Percentiles rank a stretch among this genome's conserved stretches.
Conservation (phyloP, 75 land plant species). For the Chamaecyparis obtusa region DNA sequence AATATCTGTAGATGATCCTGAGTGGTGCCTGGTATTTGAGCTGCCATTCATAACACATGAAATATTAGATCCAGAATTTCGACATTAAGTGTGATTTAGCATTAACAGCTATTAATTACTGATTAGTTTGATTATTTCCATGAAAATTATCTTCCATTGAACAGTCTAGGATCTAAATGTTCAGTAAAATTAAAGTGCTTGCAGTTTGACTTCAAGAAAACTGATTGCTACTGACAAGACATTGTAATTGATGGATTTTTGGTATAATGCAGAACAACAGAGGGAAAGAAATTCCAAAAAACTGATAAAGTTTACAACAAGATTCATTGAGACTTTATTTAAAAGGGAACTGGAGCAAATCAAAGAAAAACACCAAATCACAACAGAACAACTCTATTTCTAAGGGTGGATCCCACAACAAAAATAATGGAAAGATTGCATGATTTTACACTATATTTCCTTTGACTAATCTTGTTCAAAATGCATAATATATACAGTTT, state of each 20-base stretch:
- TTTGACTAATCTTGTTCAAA: neutral
- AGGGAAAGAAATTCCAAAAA: neutral
- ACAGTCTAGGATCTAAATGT: neutral
- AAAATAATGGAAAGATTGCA: neutral
- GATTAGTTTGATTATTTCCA: neutral
- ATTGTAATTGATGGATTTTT: neutral
- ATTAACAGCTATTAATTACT: neutral
- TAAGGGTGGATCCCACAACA: neutral
- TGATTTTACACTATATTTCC: neutral
- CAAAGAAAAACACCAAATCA: neutral
- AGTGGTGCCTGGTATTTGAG: conserved; percentile 86
- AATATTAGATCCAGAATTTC: neutral
- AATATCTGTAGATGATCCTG: conserved; percentile 98
- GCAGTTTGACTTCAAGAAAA: neutral
- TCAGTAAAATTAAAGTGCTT: neutral
- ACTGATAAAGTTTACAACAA: neutral
- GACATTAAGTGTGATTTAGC: neutral
- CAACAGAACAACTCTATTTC: neutral
- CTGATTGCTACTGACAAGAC: neutral
- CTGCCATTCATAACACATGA: conserved; percentile 31
- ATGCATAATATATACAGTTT: neutral
- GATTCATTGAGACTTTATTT: neutral
- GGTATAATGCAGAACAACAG: neutral
- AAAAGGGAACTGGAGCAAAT: neutral
- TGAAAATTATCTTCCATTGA: neutral